Conservation (phyloP, 2,329 filamentous ascomycete genomes). For the Lecanosticta acicola region DNA sequence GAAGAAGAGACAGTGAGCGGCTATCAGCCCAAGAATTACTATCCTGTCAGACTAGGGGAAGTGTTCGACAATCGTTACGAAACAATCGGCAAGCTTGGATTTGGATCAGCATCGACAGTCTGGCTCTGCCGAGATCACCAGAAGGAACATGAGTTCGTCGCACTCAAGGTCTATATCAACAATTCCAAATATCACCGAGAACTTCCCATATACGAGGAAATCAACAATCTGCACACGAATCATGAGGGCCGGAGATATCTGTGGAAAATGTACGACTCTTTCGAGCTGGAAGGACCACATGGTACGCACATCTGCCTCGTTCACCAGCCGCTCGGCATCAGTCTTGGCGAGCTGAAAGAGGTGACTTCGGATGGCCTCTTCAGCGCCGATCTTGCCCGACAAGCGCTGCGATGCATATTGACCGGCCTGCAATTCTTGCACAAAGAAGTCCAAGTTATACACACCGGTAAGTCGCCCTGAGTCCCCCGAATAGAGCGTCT, state of each 20-base stretch:
- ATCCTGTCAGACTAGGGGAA: slow-evolving; percentile 35
- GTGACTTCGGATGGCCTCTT: slow-evolving; percentile 5
- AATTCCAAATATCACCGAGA: slow-evolving; percentile 29
- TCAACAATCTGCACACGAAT: slow-evolving; percentile 21
- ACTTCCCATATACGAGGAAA: slow-evolving; percentile 28
- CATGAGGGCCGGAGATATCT: slow-evolving; percentile 31
- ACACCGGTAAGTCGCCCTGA: slow-evolving; percentile 23
- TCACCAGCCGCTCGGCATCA: slow-evolving; percentile 36
- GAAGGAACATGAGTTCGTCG: slow-evolving; percentile 25
- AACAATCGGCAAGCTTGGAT: slow-evolving; percentile 41
- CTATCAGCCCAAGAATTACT: slow-evolving; percentile 33
- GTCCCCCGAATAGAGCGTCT: background rate
- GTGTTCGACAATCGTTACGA: slow-evolving; percentile 33
- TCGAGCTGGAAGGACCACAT: slow-evolving; percentile 29
- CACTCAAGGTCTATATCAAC: slow-evolving; percentile 35
- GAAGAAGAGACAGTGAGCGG: slow-evolving; percentile 28
- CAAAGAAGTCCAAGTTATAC: slow-evolving; percentile 24
- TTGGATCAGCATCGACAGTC: slow-evolving; percentile 39
- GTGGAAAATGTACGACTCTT: slow-evolving; percentile 34
- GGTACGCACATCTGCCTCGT: slow-evolving; percentile 36
- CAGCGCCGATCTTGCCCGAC: slow-evolving; percentile 11
- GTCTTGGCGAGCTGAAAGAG: slow-evolving; percentile 29
- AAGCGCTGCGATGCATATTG: slow-evolving; percentile 25
- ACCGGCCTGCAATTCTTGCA: slow-evolving; percentile 26
- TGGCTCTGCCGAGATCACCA: slow-evolving; percentile 40